phyloP scores from a whole-genome alignment of 352 stramenopile species.

The Saprolegnia parasitica region DNA sequence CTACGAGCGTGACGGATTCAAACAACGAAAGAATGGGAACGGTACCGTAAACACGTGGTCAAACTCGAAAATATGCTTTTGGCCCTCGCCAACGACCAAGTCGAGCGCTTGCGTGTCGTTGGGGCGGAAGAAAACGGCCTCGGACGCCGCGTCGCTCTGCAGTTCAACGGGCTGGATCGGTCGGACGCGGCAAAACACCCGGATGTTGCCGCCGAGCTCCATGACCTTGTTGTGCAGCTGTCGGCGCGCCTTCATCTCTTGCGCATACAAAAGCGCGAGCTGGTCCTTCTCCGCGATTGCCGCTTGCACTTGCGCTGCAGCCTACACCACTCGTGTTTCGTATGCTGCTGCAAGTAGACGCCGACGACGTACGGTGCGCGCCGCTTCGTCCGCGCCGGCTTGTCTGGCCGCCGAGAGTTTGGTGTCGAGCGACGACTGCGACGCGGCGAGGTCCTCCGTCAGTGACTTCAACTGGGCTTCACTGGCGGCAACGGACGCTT shows the following conservation, averaged over 20 bases:
- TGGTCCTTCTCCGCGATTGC: conserved; percentile 54
- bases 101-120: conserved; percentile 65
- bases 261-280: conserved; percentile 55
- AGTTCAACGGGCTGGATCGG: conserved; percentile 74
- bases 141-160: conserved; percentile 57
- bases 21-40: neutral
- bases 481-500: neutral
- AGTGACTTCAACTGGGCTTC: conserved; percentile 32
- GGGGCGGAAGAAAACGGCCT: conserved; percentile 66
- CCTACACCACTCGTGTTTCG: neutral
- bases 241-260: conserved; percentile 64
- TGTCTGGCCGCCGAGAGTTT: conserved; percentile 25
- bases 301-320: conserved; percentile 40
- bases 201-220: conserved; percentile 91
- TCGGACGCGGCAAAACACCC: conserved; percentile 88
- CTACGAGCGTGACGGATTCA: neutral
- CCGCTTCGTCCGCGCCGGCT: conserved; percentile 9
- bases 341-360: neutral
- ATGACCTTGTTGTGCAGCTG: conserved; percentile 88
- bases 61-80: conserved; percentile 95
- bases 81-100: conserved; percentile 48
- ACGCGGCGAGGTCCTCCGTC: conserved; percentile 38
- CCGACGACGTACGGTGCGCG: neutral
- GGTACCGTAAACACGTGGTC: conserved; percentile 91
- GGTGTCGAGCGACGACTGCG: conserved; percentile 33